These are phyloP conservation scores for Rhodotorula glutinis DNA, from an alignment of 1,284 basidiomycete genomes.

Conservation along the genomic window DNA sequence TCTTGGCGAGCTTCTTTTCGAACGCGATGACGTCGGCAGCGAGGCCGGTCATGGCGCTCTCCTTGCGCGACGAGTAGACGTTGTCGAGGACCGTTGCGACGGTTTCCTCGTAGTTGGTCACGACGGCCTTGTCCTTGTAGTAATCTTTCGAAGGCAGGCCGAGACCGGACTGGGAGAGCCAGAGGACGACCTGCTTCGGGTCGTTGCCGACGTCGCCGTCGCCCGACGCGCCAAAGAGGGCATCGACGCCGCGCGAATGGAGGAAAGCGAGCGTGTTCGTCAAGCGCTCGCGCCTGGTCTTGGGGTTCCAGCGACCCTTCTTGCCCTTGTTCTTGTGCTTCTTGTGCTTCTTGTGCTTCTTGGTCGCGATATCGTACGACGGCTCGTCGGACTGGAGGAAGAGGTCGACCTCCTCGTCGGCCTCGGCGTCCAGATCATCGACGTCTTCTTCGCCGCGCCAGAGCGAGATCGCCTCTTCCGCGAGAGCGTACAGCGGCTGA, in stretches of 20 bases:
- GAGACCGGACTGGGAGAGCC: constrained; percentile 77
- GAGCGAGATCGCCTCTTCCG: constrained; percentile 49
- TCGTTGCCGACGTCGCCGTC: constrained; percentile 89
- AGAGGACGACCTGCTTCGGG: constrained; percentile 79
- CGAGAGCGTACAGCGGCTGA: constrained; percentile 51
- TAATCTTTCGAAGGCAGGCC: constrained; percentile 90
- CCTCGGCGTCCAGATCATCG: constrained; percentile 49
- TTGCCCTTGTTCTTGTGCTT: neutral
- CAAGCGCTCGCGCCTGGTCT: constrained; percentile 53
- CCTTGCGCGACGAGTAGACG: constrained; percentile 33
- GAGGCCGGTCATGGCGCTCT: constrained; percentile 55
- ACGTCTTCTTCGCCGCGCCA: constrained; percentile 41
- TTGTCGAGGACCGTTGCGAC: constrained; percentile 58
- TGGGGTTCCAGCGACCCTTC: constrained; percentile 17
- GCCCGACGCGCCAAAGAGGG: constrained; percentile 71
- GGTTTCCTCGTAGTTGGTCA: constrained; percentile 67
- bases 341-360: constrained; percentile 27
- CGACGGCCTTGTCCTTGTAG: constrained; percentile 72
- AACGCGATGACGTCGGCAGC: constrained; percentile 73
- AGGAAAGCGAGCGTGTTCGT: constrained; percentile 81
- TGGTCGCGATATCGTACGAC: neutral
- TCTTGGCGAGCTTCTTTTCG: constrained; percentile 74
- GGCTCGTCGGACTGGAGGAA: constrained; percentile 2
- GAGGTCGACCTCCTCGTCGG: constrained; percentile 18
- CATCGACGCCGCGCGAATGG: constrained; percentile 75